Evolutionary conservation across 345 rosid genomes (phyloP).

Genomic region (Eutrema japonicum): DNA sequence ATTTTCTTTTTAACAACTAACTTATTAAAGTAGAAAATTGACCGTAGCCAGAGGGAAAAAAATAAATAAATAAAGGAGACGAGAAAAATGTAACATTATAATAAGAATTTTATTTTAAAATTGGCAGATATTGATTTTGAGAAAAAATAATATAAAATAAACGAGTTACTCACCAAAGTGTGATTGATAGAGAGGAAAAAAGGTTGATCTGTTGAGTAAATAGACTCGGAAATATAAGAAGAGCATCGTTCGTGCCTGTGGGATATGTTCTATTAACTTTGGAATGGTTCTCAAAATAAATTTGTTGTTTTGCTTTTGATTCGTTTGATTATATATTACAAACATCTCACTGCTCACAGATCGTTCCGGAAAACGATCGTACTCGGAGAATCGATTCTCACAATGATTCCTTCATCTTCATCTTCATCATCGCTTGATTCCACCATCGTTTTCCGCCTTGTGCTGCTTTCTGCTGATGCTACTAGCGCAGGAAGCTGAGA

Average conservation of each 20-base stretch:
- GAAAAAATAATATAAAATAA: background rate
- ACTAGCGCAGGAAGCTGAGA: background rate
- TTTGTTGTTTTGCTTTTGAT: constrained; percentile 4
- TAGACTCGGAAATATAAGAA: background rate
- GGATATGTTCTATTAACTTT: background rate
- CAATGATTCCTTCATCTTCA: constrained; percentile 53
- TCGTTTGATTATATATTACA: constrained; percentile 1
- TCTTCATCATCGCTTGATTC: constrained; percentile 65
- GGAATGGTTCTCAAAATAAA: background rate
- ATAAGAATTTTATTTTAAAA: background rate
- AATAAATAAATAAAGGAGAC: too few relatives aligned
- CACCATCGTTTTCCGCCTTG: constrained; percentile 24
- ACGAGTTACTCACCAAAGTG: background rate
- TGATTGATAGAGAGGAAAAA: background rate
- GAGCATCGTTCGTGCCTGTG: background rate
- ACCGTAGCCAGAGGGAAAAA: too few relatives aligned
- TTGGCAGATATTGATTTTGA: background rate
- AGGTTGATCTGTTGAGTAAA: background rate
- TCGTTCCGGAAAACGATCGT: constrained; percentile 57
- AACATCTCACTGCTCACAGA: background rate
- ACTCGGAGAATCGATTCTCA: constrained; percentile 85
- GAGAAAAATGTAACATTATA: too few relatives aligned
- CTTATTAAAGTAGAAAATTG: background rate
- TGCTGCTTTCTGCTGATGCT: constrained; percentile 19
- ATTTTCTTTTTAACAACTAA: background rate